Conservation (phyloP, 345 rosid species). For the Eucalyptus pumila region DNA sequence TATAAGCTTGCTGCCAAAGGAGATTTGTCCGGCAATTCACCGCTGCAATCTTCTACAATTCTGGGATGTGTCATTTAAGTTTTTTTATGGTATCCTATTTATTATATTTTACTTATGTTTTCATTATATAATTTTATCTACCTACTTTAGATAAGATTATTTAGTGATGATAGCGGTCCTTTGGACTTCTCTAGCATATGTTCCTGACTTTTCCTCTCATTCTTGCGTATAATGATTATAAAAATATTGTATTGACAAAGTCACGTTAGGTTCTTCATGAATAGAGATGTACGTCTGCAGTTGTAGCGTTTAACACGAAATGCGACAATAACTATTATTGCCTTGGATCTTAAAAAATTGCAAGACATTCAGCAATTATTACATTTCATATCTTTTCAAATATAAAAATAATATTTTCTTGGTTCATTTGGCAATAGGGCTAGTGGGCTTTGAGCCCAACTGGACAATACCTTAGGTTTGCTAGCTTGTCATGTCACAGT, state of each 20-base stretch:
- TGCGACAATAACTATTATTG: not conserved
- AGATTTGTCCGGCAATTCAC: constrained; percentile 33
- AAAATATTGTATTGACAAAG: not conserved
- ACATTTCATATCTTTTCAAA: not conserved
- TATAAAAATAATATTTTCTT: not conserved
- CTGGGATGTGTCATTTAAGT: not conserved
- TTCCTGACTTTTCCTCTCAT: too few species aligned
- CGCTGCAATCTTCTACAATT: not conserved
- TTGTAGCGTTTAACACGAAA: not conserved
- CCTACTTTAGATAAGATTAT: not conserved
- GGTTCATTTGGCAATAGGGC: not conserved
- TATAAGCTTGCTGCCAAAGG: constrained; percentile 28
- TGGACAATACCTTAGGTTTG: too few species aligned
- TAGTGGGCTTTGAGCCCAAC: not conserved
- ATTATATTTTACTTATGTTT: not conserved
- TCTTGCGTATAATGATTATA: too few species aligned
- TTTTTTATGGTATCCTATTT: not conserved
- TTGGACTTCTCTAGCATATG: too few species aligned
- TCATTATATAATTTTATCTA: not conserved
- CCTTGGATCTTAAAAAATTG: not conserved
- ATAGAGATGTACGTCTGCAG: not conserved
- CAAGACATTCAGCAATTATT: not conserved
- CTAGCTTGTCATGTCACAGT: not conserved
- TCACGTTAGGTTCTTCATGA: not conserved
- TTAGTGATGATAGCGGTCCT: too few species aligned